Evolutionary conservation across 805 yeast species (phyloP).

Genomic region (Lipomyces spencermartinsiae): DNA sequence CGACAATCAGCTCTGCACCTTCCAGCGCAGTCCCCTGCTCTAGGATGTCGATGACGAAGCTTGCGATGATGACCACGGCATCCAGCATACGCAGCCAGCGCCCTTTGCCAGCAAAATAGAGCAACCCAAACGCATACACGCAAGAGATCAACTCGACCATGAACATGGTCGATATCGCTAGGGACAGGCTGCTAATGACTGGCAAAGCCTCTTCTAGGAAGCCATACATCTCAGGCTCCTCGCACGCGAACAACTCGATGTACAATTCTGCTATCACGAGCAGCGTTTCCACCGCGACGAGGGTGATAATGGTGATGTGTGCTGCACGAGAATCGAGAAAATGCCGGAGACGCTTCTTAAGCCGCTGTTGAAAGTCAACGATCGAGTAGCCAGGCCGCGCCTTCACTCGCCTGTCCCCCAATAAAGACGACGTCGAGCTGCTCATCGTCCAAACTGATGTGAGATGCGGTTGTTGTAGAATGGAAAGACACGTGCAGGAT

Average conservation of each 20-base stretch:
- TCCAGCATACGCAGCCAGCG: background rate
- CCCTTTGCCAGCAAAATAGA: background rate
- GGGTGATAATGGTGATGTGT: background rate
- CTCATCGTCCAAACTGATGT: background rate
- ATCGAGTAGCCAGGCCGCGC: background rate
- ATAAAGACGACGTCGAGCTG: background rate
- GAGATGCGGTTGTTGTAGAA: background rate
- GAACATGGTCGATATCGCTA: background rate
- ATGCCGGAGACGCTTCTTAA: background rate
- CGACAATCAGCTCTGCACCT: conserved; percentile 5
- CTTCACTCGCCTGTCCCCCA: background rate
- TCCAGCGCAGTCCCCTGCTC: background rate
- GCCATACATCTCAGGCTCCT: background rate
- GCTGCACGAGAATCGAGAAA: background rate
- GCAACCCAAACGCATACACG: background rate
- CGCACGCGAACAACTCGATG: background rate
- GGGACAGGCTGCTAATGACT: background rate
- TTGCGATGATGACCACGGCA: conserved; percentile 6
- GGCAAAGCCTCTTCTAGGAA: background rate
- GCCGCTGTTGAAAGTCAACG: background rate
- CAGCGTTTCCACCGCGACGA: conserved; percentile 4
- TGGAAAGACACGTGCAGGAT: background rate
- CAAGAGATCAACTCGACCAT: background rate
- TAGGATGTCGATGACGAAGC: conserved; percentile 1
- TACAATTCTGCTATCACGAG: conserved; percentile 2